Evolutionary conservation across 768 basidiomycete genomes (phyloP), one percentile per base, ranked within the genome.

Genomic region (Boletus fagicola): DNA sequence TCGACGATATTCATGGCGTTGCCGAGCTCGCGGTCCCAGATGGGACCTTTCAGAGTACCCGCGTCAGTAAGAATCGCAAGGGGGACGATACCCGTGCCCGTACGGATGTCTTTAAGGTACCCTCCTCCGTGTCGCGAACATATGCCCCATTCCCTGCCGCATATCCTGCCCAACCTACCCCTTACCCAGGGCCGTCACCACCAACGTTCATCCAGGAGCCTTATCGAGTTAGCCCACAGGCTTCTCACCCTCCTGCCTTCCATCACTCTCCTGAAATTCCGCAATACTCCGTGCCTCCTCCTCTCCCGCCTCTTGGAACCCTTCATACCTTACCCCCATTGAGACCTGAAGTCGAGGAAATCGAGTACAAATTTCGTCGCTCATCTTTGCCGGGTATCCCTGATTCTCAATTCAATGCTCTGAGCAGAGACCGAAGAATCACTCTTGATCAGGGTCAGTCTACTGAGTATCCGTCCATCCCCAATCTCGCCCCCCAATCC

Each of bases 21-120:
- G 76, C 78, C 35, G 82, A 83, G 53, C 75, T 90, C 48, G 70
- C 74, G n/a, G 83, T 90, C 0, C 87, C 90, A 2, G 79, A 84
- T 0, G 85, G 83, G 13, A 70, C 83, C 50, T 90, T 89, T 73
- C 83, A 81, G 65, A 88, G 84, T 67, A 85, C 85, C n/a, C 78
- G 84, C 52, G 74, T 83, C 20, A 76, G 72, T 61, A 85, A 85
- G 66, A 78, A 71, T 59, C 67, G 68, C 53, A 81, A 79, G 63
- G 65, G 69, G 1, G 80, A 84, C 42, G 76, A 82, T 47, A 18
- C 62, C 11, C 67, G 73, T 42, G 8, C 62, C 10, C 73, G 72
- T 26, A 43, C 63, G 13, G 72, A 75, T 46, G 68, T 76, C 44
- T 57, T 75, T 30, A 72, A 66, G 46, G 53, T 70, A 24, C 61